Conservation (phyloP, 1,284 basidiomycete species). For the Violaceomyces palustris region DNA sequence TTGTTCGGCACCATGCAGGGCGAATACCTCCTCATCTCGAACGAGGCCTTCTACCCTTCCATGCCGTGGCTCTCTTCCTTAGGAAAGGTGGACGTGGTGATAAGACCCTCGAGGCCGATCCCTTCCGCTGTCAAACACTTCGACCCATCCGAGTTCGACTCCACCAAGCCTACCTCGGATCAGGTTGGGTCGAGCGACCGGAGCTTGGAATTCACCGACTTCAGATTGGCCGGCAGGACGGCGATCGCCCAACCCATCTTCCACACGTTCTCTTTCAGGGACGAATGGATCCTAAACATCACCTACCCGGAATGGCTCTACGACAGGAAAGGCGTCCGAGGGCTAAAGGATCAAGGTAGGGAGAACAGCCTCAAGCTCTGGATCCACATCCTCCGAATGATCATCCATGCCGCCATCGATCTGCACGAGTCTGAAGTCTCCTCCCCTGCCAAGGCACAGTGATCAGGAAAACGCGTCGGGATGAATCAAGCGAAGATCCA, state of each 20-base stretch:
- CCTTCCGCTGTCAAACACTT: too few relatives aligned
- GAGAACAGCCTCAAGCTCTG: slow-evolving; percentile 14
- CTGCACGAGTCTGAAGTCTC: too few relatives aligned
- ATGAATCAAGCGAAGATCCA: too few relatives aligned
- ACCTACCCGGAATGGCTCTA: slow-evolving; percentile 20
- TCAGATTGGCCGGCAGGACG: slow-evolving; percentile 8
- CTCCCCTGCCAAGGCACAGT: too few relatives aligned
- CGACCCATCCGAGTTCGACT: too few relatives aligned
- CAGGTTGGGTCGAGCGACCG: too few relatives aligned
- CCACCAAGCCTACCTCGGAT: too few relatives aligned
- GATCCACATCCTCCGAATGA: slow-evolving; percentile 6
- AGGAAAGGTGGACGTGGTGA: slow-evolving; percentile 6
- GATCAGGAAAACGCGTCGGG: too few relatives aligned
- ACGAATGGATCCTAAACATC: slow-evolving; percentile 8
- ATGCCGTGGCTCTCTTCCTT: slow-evolving; percentile 23
- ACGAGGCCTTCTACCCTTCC: slow-evolving; percentile 10
- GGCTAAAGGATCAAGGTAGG: not conserved
- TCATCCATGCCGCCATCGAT: slow-evolving; percentile 8
- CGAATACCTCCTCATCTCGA: slow-evolving; percentile 12
- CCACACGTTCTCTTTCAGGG: slow-evolving; percentile 10
- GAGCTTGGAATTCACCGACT: slow-evolving; percentile 2
- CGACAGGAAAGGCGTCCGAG: not conserved
- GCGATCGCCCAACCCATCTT: slow-evolving; percentile 22
- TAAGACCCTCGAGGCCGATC: slow-evolving; percentile 4
- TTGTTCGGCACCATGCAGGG: slow-evolving; percentile 16